Evolutionary conservation across 805 yeast genomes (phyloP), one percentile per base, ranked within the genome.

Genomic region (Pichia cabralensis): DNA sequence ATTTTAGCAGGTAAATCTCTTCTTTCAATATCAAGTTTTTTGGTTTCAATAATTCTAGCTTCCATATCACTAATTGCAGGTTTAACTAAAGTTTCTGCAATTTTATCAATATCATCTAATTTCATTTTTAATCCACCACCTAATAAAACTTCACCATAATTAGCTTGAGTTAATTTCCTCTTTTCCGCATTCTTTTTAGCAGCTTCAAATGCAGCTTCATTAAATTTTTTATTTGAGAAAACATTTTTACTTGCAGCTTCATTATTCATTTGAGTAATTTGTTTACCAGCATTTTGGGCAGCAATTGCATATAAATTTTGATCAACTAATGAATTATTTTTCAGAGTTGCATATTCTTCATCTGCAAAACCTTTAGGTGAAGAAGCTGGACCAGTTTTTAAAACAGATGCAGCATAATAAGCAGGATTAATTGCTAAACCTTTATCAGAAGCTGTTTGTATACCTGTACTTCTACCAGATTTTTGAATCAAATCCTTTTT

Each of bases 81-180:
- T 45, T 71, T 67, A 38, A 92, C 95, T 50, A 82, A 66, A 30
- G 76, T 69, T 40, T 74, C 62, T 15, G 98, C 97, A 62, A 89
- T 71, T 33, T 69, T 69, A 43, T 83, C 80, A 41, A 92, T 72
- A 49, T 88, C 96, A 15, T 65, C 69, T 40, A 70, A 80, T 26
- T 81, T 65, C 69, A 89, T 74, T 49, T 69, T 72, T 38, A 83
- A 66, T 2, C 96, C 97, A 42, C 94, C 95, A 40, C 98, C 98
- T 42, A 89, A 60, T 50, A 84, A 68, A 47, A 85, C 64, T 54
- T 77, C 71, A 31, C 53, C 47, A 30, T 52, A 71, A 43, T 76
- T 74, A 41, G 66, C 64, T 31, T 50, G 46, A 10, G 32, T 40
- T 8, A 40, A 45, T 33, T 69, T 50, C 49, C 89, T 69, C 52